A percentile compares a stretch with the other conserved stretches of the same genome.
Conservation (phyloP, 768 basidiomycete genomes). For the Mycena amicta region DNA sequence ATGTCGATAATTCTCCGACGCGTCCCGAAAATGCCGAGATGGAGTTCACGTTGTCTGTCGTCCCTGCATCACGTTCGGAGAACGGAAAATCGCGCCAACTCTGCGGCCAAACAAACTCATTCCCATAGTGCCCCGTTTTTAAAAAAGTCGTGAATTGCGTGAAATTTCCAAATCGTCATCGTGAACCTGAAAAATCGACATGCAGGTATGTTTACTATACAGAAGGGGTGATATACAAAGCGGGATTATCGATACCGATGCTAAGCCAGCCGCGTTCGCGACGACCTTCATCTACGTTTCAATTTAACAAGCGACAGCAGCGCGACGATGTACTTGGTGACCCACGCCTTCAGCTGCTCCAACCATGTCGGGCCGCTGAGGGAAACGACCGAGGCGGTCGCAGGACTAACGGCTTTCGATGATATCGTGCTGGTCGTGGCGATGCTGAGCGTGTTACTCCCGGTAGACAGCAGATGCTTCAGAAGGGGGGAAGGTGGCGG, state of each 20-base stretch:
- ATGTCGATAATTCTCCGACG: background rate
- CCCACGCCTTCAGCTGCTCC: conserved; percentile 25
- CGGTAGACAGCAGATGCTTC: conserved; percentile 8
- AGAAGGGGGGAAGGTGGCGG: background rate
- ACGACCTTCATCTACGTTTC: conserved; percentile 16
- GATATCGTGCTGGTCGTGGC: conserved; percentile 24
- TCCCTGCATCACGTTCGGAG: background rate
- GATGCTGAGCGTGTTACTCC: conserved; percentile 28
- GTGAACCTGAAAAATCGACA: background rate
- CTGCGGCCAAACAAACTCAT: too few species aligned
- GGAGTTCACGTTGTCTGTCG: background rate
- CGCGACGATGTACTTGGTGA: conserved; percentile 28
- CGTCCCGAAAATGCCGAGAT: background rate
- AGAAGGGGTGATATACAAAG: background rate
- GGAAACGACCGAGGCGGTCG: conserved; percentile 18
- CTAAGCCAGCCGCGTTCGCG: background rate
- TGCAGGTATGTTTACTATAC: background rate
- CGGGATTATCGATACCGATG: background rate
- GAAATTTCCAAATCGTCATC: background rate
- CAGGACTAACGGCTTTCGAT: conserved; percentile 1
- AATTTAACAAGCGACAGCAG: conserved; percentile 29
- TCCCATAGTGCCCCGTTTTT: too few species aligned
- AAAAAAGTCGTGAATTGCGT: background rate
- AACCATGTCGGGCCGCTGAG: conserved; percentile 21
- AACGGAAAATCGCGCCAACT: background rate